These are phyloP conservation scores for Helianthus annuus DNA, from an alignment of 129 eudicot species.

Conservation along the genomic window DNA sequence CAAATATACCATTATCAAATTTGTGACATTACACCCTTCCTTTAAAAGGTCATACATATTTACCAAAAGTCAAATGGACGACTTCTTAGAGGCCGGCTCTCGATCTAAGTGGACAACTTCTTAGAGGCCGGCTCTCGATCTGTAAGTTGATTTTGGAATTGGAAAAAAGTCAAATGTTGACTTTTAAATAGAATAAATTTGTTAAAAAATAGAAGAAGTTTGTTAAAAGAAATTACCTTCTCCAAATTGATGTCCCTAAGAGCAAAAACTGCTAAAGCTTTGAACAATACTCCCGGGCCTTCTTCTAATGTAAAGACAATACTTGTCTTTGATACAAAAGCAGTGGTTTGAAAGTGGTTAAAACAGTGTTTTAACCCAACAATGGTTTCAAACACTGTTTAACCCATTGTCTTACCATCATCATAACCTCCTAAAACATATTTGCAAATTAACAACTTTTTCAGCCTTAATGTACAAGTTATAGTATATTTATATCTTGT, in stretches of 20 bases:
- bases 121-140: constrained; percentile 91
- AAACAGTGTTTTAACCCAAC: no score
- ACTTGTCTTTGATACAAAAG: constrained; percentile 58
- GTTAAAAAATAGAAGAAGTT: background rate
- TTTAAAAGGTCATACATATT: no score
- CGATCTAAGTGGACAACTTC: constrained; percentile 58
- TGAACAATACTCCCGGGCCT: constrained; percentile 84
- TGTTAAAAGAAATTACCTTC: constrained; percentile 46
- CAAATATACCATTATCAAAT: no score
- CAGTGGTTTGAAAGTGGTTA: no score
- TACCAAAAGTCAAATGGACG: no score
- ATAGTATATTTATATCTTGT: background rate
- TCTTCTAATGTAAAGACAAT: constrained; percentile 84
- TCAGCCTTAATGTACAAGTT: background rate
- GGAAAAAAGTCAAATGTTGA: background rate
- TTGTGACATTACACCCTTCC: no score
- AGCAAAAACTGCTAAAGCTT: constrained; percentile 92
- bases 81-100: no score
- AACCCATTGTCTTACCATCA: constrained; percentile 52
- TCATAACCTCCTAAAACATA: constrained; percentile 75
- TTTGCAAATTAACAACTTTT: constrained; percentile 38
- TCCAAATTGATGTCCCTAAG: constrained; percentile 66
- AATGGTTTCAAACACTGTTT: background rate
- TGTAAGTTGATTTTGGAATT: constrained; percentile 18
- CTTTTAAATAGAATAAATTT: background rate